Conservation (phyloP, 2,329 filamentous ascomycete species). For the Talaromyces sp. region DNA sequence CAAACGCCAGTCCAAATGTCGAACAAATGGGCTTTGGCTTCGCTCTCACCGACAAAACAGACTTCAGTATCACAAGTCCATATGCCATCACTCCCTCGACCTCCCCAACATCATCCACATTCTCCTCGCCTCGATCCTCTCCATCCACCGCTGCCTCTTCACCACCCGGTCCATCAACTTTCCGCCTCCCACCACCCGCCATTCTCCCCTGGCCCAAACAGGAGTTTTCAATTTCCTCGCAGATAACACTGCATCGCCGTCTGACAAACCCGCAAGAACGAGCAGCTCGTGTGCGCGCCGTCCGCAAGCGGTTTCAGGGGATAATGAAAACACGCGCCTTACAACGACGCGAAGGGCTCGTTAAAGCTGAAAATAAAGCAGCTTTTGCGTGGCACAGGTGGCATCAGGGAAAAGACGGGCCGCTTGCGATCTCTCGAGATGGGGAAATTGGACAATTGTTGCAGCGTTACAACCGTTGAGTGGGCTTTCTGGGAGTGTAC, state of each 20-base stretch:
- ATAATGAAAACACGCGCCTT: conserved; percentile 7
- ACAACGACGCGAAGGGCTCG: conserved; percentile 8
- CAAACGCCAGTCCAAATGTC: background rate
- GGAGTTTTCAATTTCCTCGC: conserved; percentile 3
- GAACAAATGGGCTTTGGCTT: too few relatives aligned
- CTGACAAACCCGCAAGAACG: conserved; percentile 6
- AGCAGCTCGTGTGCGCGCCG: conserved; percentile 1
- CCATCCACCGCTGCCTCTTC: conserved; percentile 7
- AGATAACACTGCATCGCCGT: conserved; percentile 7
- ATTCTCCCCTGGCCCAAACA: conserved; percentile 6
- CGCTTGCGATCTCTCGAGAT: conserved; percentile 3
- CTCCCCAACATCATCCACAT: conserved; percentile 7
- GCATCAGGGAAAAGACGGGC: conserved; percentile 3
- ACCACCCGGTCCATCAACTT: background rate
- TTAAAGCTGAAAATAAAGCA: conserved; percentile 8
- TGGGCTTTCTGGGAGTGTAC: background rate
- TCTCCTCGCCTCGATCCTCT: conserved; percentile 3
- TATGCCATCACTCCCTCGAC: background rate
- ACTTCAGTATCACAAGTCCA: too few relatives aligned
- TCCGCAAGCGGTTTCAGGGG: conserved; percentile 1
- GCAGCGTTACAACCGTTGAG: background rate
- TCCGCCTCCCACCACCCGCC: background rate
- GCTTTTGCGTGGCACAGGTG: conserved; percentile 5
- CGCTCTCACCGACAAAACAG: background rate
- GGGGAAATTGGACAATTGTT: conserved; percentile 3